These are phyloP conservation scores for Umbellularia californica DNA, from an alignment of 164 flowering plant species.

Conservation along the genomic window DNA sequence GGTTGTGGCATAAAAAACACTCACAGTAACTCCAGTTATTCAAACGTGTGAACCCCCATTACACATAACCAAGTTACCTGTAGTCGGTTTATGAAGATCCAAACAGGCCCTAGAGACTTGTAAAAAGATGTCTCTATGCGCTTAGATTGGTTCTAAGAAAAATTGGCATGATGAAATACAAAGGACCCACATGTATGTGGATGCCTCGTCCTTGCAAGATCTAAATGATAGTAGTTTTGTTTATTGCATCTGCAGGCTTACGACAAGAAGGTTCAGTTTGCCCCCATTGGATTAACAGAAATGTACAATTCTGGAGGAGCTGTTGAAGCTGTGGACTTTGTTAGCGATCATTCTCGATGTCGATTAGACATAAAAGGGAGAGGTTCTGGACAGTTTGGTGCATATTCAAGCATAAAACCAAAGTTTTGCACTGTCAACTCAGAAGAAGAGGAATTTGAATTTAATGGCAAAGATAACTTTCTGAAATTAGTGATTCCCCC, in stretches of 20 bases:
- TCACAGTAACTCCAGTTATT: no score
- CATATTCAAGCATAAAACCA: conserved; percentile 44
- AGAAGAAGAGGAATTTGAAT: conserved; percentile 27
- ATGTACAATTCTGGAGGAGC: conserved; percentile 81
- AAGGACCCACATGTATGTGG: neutral
- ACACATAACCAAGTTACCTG: no score
- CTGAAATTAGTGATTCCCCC: conserved; percentile 35
- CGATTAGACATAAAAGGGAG: conserved; percentile 38
- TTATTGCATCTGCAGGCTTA: conserved; percentile 28
- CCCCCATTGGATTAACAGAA: conserved; percentile 50
- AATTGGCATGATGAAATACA: no score
- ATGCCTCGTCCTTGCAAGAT: neutral
- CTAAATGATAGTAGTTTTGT: neutral
- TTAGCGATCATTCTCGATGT: conserved; percentile 7
- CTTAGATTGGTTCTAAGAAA: no score
- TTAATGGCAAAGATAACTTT: conserved; percentile 27
- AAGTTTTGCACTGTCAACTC: conserved; percentile 34
- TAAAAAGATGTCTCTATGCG: neutral
- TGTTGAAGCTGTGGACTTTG: conserved; percentile 31
- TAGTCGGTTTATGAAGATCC: no score
- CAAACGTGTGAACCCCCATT: no score
- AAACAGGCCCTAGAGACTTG: neutral
- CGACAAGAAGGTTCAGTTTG: conserved; percentile 37
- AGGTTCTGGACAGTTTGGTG: conserved; percentile 53
- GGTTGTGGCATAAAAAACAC: no score